Conservation (phyloP, 345 rosid genomes). For the Abelmoschus esculentus region DNA sequence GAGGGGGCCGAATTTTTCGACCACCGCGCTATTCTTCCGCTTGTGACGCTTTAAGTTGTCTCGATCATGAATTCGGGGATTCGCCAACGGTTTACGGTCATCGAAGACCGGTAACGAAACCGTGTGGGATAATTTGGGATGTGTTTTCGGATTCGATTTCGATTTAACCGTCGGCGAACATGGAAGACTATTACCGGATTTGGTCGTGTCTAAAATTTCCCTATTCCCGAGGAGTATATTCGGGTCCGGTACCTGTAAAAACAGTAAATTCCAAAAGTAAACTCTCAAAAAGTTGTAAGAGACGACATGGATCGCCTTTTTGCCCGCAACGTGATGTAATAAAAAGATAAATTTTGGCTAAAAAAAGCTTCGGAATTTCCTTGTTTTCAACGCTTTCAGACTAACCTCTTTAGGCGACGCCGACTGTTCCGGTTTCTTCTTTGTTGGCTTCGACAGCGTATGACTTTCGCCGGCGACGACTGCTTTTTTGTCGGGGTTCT, state of each 20-base stretch:
- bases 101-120: neutral
- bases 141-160: slow-evolving; percentile 15
- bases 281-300: neutral
- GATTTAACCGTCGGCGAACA: slow-evolving; percentile 23
- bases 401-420: neutral
- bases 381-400: neutral
- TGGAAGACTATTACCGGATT: slow-evolving; percentile 23
- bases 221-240: slow-evolving; percentile 20
- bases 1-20: slow-evolving; percentile 25
- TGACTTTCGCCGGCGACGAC: neutral
- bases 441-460: slow-evolving; percentile 9
- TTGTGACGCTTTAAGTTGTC: neutral
- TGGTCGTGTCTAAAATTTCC: slow-evolving; percentile 14
- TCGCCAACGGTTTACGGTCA: neutral
- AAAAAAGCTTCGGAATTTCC: neutral
- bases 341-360: neutral
- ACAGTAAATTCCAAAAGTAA: neutral
- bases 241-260: slow-evolving; percentile 23
- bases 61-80: neutral
- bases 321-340: neutral
- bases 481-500: slow-evolving; percentile 14
- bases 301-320: slow-evolving; percentile 17
- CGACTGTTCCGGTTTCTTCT: slow-evolving; percentile 7
- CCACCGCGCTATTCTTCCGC: neutral
- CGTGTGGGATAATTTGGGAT: slow-evolving; percentile 7